Evolutionary conservation across 2,329 filamentous ascomycete genomes (phyloP).

Genomic region (Teratosphaeriaceae sp.): DNA sequence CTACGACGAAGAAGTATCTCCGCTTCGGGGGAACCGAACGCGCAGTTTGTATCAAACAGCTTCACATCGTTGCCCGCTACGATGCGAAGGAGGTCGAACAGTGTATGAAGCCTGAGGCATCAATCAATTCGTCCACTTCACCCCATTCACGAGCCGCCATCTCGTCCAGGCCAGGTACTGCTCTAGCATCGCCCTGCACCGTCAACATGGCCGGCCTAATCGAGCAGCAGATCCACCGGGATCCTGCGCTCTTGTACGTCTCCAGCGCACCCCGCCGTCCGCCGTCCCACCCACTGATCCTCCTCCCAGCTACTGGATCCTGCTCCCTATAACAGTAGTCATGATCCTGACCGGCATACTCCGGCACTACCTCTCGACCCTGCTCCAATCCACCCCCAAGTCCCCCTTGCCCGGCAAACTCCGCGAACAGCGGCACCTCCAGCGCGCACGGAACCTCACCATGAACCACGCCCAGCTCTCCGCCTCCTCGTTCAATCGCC

Average conservation of each 20-base stretch:
- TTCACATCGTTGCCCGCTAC: no score
- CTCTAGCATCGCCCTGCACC: no score
- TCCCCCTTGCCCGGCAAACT: conserved; percentile 67
- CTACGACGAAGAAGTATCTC: no score
- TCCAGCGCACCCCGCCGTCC: not conserved
- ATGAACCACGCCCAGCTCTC: conserved; percentile 76
- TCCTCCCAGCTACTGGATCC: conserved; percentile 83
- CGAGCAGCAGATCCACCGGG: conserved; percentile 93
- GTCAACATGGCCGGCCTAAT: conserved; percentile 71
- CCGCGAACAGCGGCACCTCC: conserved; percentile 75
- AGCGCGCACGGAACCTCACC: conserved; percentile 79
- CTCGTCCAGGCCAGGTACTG: no score
- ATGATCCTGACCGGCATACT: conserved; percentile 97
- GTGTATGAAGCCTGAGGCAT: no score
- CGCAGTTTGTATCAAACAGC: no score
- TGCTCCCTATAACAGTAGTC: conserved; percentile 93
- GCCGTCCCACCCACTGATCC: not conserved
- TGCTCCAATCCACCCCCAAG: conserved; percentile 81
- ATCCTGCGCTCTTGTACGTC: conserved; percentile 93
- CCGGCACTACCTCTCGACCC: conserved; percentile 90
- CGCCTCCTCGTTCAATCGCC: conserved; percentile 65
- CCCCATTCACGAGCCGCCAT: no score
- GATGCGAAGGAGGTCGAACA: no score
- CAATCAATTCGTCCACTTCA: no score
- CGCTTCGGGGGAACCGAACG: no score